phyloP scores from a whole-genome alignment of 371 early-diverging fungal genomes.

The Antonospora locustae region DNA sequence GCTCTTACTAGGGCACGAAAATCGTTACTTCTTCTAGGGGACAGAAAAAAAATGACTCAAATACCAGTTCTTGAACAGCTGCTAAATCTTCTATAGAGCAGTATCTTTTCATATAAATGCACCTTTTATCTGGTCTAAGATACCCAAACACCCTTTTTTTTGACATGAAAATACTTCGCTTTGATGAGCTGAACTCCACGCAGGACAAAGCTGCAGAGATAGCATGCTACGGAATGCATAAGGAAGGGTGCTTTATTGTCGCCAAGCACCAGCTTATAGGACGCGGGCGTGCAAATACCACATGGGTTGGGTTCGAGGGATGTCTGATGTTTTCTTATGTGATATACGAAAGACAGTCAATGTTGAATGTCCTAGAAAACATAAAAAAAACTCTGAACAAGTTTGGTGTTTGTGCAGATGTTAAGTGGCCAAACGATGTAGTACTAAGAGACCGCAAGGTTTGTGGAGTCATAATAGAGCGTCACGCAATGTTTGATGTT shows the following conservation, averaged over 20 bases:
- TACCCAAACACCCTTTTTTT: no score
- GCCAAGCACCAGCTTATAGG: not conserved
- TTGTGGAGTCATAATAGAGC: not conserved
- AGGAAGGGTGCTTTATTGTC: no score
- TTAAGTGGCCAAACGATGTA: constrained; percentile 4
- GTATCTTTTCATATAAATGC: no score
- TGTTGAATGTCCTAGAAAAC: no score
- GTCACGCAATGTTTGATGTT: not conserved
- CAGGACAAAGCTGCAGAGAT: no score
- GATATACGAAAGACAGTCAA: no score
- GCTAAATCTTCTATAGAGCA: not conserved
- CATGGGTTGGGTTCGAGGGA: not conserved
- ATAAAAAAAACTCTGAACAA: no score
- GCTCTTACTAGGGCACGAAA: constrained; percentile 77
- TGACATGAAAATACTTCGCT: no score
- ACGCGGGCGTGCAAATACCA: not conserved
- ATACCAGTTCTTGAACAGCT: not conserved
- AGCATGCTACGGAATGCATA: no score
- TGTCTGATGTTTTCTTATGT: not conserved
- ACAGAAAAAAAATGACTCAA: constrained; percentile 7
- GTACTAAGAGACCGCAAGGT: not conserved
- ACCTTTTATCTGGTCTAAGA: no score
- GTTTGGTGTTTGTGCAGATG: not conserved
- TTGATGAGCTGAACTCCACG: no score
- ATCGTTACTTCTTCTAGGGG: constrained; percentile 74